Evolutionary conservation across 129 eudicot genomes (phyloP), one percentile per base, ranked within the genome.

Genomic region (Tagetes erecta): DNA sequence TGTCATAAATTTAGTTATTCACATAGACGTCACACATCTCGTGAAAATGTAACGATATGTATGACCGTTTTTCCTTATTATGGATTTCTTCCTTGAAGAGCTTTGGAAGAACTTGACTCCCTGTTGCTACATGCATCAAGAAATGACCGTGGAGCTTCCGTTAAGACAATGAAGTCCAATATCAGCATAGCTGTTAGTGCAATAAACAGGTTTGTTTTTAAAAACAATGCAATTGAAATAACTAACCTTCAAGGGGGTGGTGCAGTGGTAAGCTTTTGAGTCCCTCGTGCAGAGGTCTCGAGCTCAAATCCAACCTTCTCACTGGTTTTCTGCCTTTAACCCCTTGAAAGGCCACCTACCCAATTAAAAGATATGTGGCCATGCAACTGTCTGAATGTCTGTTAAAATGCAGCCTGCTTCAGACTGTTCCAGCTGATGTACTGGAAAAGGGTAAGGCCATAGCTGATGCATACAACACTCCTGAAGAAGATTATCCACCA

Each of bases 51-150:
- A 76, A 30, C 35, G 46, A 13, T 12, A 9, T 45, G 8, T 45
- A 20, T 46, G 14, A 13, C 49, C 68, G 9, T 2, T 60, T 59
- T 8, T 13, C 12, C 63, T 2, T 1, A 56, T 13, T 52, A 71
- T 13, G 59, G n/a, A 4, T 70, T 72, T 77, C 30, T 72, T 42
- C 52, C 64, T 77, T 75, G 75, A 55, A 93, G 98, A 59, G 95
- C 98, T 8, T 74, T 90, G 88, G 98, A 90, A 84, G 97, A 90
- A 78, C 88, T 90, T 14, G 97, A 93, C 80, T 90, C 92, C 40
- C 69, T 90, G 84, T 87, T 93, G 69, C 81, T 93, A 39, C 86
- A 75, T 64, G 98, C 97, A 49, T 84, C 97, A 67, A 88, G 95
- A 83, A 90, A 86, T 41, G 89, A 86, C 50, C 81, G 82, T 46